Evolutionary conservation across 805 yeast species (phyloP), one percentile per base, ranked within the genome.

Genomic region (Candida broadrunensis): DNA sequence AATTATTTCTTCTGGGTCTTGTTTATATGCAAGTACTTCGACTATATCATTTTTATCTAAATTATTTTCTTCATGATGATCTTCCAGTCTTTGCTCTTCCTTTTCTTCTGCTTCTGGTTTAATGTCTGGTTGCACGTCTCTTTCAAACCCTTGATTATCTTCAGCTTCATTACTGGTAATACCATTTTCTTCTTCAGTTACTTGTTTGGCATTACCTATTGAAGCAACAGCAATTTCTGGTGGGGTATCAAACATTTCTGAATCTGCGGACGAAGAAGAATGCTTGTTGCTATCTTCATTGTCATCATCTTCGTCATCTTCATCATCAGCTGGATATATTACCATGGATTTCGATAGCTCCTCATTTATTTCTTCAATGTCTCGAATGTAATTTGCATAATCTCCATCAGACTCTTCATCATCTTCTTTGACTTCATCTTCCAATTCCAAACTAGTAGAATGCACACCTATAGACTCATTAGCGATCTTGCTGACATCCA

Each of bases 341-440:
- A 21, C 30, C 15, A 23, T 24, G 5, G 32, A 30, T 15, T 30
- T 30, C 13, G 33, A 30, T 8, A 26, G 29, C 12, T 26, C 52
- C n/a, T 42, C 36, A 20, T 51, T 46, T 13, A 56, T 46, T 8
- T 45, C 43, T 34, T 44, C 41, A 19, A 56, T 52, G 21, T 52
- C 60, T 14, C 46, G 37, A 14, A 56, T 47, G 29, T 50, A 53
- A 14, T 47, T 45, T 3, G 46, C 39, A 38, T 21, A 35, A 14
- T 42, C 38, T 6, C 29, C 33, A 18, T 39, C 42, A 26, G 29
- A 26, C 6, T 26, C 29, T 11, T 26, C 29, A 26, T 11, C 14
- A 5, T 26, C 14, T 13, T 26, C 14, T 26, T 26, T 26, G 5
- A 13, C 14, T 11, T 26, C 14, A 11, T 26, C 29, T 26, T 26